phyloP scores from a whole-genome alignment of 192 early-diverging fungal genomes.

The Diversispora epigaea region DNA sequence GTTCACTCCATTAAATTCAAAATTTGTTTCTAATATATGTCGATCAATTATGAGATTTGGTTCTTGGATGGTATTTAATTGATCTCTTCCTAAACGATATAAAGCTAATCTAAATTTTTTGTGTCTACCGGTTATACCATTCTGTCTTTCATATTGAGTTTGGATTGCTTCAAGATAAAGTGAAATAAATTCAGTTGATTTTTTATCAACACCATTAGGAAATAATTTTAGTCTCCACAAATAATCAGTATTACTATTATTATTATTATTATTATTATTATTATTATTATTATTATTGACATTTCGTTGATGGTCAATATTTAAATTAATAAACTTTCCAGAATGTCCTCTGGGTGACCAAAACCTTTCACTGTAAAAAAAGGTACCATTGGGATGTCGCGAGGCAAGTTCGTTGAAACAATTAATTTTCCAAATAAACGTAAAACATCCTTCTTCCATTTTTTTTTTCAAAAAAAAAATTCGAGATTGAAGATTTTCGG shows the following conservation, averaged over 20 bases:
- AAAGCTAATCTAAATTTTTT: background rate
- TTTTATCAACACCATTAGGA: conserved; percentile 17
- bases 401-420: conserved; percentile 9
- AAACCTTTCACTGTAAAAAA: conserved; percentile 30
- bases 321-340: background rate
- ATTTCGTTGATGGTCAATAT: background rate
- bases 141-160: conserved; percentile 15
- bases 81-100: background rate
- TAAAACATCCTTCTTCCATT: conserved; percentile 4
- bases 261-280: background rate
- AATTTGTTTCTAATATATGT: background rate
- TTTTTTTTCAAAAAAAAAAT: too few relatives aligned
- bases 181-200: background rate
- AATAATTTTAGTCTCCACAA: conserved; percentile 12
- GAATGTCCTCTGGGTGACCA: conserved; percentile 21
- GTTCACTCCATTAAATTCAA: conserved; percentile 1
- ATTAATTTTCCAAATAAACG: conserved; percentile 13
- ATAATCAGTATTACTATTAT: conserved; percentile 4
- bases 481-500: too few relatives aligned
- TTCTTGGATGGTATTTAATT: background rate
- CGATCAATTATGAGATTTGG: background rate
- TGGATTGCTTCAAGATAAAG: conserved; percentile 20
- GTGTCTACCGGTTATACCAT: background rate
- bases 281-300: background rate
- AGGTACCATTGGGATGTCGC: conserved; percentile 9